Conservation (phyloP, 208 protist species). For the Angomonas ambiguus region DNA sequence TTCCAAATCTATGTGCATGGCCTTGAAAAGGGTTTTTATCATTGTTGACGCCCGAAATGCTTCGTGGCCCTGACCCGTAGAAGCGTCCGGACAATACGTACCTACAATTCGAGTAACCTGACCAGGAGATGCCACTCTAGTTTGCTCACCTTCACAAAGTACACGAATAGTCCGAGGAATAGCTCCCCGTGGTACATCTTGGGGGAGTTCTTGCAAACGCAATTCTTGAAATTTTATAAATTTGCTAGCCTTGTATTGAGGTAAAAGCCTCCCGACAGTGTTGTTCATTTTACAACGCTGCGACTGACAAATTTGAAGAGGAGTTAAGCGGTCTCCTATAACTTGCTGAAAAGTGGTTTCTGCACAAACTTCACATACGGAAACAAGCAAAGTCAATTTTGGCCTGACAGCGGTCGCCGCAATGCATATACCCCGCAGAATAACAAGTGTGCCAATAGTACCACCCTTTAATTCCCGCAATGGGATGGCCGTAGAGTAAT, state of each 20-base stretch:
- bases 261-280: constrained; percentile 65
- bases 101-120: constrained; percentile 77
- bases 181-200: constrained; percentile 82
- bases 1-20: constrained; percentile 67
- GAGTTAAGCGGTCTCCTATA: constrained; percentile 76
- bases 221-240: constrained; percentile 87
- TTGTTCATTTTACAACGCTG: constrained; percentile 85
- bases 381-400: constrained; percentile 78
- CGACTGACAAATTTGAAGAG: constrained; percentile 80
- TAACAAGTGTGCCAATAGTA: constrained; percentile 71
- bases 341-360: constrained; percentile 90
- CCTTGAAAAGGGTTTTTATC: constrained; percentile 80
- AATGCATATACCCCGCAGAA: constrained; percentile 86
- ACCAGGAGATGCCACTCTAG: constrained; percentile 67
- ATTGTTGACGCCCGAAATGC: constrained; percentile 82
- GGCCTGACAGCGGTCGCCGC: constrained; percentile 83
- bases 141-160: constrained; percentile 84
- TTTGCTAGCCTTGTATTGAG: constrained; percentile 85
- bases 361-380: constrained; percentile 86
- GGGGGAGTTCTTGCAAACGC: constrained; percentile 81
- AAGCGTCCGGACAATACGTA: constrained; percentile 82
- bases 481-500: constrained; percentile 37
- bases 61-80: constrained; percentile 75
- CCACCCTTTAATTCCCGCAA: constrained; percentile 68
- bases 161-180: constrained; percentile 85